phyloP scores from a whole-genome alignment of 202 grass and related monocot species.

The Schoenoplectus tabernaemontani region DNA sequence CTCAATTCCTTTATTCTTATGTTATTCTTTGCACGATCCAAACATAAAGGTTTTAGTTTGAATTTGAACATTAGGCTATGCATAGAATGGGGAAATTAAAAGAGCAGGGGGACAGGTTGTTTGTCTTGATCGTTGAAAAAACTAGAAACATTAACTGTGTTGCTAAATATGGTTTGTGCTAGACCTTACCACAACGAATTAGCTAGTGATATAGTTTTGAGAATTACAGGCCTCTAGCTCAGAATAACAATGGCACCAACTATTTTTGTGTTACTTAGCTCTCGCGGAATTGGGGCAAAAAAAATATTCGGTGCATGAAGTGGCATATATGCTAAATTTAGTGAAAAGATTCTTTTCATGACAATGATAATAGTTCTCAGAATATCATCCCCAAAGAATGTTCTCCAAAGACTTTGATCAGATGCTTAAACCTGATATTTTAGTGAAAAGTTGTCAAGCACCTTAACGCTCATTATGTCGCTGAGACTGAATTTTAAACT shows the following conservation, averaged over 20 bases:
- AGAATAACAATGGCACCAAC: background rate
- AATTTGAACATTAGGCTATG: background rate
- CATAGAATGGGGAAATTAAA: background rate
- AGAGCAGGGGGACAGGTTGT: background rate
- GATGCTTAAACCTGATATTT: too few relatives aligned
- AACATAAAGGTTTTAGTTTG: background rate
- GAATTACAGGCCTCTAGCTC: background rate
- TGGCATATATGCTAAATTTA: conserved; percentile 10
- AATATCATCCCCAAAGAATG: too few relatives aligned
- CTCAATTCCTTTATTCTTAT: too few relatives aligned
- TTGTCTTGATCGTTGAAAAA: background rate
- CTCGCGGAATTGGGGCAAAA: background rate
- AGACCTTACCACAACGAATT: background rate
- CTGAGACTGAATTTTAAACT: too few relatives aligned
- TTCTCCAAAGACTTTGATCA: too few relatives aligned
- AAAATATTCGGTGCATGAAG: background rate
- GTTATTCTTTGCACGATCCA: too few relatives aligned
- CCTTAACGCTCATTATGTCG: too few relatives aligned
- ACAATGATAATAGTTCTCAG: too few relatives aligned
- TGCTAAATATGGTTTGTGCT: background rate
- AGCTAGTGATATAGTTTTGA: background rate
- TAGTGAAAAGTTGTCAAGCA: too few relatives aligned
- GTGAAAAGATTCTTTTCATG: background rate
- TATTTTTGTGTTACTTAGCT: background rate
- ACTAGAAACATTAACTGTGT: background rate